These are phyloP conservation scores for Apiospora aurea DNA, from an alignment of 2,329 filamentous ascomycete species.

Conservation along the genomic window DNA sequence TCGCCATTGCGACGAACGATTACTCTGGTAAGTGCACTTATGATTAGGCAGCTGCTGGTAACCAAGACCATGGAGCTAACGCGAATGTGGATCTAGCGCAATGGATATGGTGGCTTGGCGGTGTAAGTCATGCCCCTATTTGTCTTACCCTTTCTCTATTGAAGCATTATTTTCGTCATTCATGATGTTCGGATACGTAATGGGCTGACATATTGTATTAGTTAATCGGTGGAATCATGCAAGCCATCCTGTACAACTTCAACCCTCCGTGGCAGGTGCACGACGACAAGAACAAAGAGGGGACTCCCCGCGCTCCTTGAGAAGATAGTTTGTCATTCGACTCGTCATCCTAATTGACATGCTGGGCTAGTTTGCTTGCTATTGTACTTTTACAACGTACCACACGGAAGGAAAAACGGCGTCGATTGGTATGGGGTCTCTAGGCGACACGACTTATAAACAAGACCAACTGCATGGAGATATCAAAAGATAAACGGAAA, in stretches of 20 bases:
- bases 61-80: too few species aligned
- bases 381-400: neutral
- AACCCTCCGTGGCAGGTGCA: slow-evolving; percentile 37
- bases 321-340: neutral
- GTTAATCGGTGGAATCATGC: slow-evolving; percentile 36
- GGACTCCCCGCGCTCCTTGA: slow-evolving; percentile 12
- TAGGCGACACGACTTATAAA: neutral
- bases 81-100: too few species aligned
- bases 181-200: neutral
- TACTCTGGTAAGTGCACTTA: too few species aligned
- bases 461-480: neutral
- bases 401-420: neutral
- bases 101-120: slow-evolving; percentile 49
- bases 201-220: neutral
- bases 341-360: too few species aligned
- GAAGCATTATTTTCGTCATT: neutral
- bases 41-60: too few species aligned
- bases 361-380: neutral
- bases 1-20: slow-evolving; percentile 46
- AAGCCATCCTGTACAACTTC: slow-evolving; percentile 39
- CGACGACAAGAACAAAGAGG: neutral
- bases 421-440: neutral
- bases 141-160: neutral
- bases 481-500: neutral
- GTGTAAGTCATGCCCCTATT: slow-evolving; percentile 32